Evolutionary conservation across 805 yeast species (phyloP).

Genomic region (Candida ipomoeae): DNA sequence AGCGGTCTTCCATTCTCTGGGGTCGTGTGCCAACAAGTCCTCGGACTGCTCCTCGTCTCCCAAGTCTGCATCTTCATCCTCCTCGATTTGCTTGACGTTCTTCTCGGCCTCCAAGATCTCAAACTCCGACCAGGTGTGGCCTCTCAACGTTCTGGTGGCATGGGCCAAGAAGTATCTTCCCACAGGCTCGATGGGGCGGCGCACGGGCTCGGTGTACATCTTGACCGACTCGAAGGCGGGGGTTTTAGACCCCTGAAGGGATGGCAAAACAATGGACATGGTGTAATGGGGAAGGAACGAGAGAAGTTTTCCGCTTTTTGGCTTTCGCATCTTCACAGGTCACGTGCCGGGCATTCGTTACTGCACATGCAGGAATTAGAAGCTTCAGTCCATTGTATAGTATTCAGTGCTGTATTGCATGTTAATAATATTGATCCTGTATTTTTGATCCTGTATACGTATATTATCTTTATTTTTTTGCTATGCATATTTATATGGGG

Average conservation of each 20-base stretch:
- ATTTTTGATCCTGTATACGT: no score
- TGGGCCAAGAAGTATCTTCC: constrained; percentile 95
- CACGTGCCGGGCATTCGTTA: background rate
- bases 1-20: constrained; percentile 97
- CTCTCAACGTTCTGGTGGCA: constrained; percentile 91
- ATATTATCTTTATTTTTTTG: no score
- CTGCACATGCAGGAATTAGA: background rate
- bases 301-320: background rate
- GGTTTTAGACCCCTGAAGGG: constrained; percentile 40
- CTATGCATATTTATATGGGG: no score
- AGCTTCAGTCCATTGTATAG: background rate
- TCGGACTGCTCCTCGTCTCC: constrained; percentile 70
- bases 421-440: no score
- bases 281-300: background rate
- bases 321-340: background rate
- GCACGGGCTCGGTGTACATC: constrained; percentile 54
- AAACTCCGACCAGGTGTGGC: constrained; percentile 98
- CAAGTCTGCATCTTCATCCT: constrained; percentile 56
- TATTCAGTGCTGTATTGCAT: no score
- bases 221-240: constrained; percentile 49
- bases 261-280: constrained; percentile 48
- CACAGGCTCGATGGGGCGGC: constrained; percentile 91
- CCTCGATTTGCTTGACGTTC: constrained; percentile 71
- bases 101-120: constrained; percentile 90
- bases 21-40: constrained; percentile 80